These are phyloP conservation scores for Lachancea mirantina DNA, from an alignment of 805 yeast genomes.

Conservation along the genomic window DNA sequence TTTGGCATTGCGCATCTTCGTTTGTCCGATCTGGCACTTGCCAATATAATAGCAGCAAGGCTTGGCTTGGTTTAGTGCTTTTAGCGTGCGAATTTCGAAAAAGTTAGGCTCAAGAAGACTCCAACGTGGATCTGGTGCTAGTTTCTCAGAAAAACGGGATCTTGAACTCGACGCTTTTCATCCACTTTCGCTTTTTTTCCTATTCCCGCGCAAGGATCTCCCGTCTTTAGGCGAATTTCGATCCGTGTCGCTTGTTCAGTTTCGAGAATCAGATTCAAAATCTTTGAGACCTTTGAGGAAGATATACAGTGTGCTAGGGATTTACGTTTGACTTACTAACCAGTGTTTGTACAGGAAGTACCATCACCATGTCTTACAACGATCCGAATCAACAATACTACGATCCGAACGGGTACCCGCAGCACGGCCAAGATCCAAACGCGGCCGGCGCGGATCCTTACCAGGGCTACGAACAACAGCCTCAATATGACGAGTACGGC, in stretches of 20 bases:
- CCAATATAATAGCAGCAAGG: too few species aligned
- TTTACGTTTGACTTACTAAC: neutral
- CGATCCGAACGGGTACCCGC: constrained; percentile 15
- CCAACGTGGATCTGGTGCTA: too few species aligned
- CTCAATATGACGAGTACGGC: constrained; percentile 34
- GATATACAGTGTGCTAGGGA: neutral
- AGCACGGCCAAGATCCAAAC: constrained; percentile 10
- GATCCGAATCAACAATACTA: constrained; percentile 16
- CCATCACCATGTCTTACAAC: constrained; percentile 21
- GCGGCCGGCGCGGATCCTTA: constrained; percentile 8
- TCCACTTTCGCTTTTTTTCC: too few species aligned
- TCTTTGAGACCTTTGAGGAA: constrained; percentile 1
- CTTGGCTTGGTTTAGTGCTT: too few species aligned
- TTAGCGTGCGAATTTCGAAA: too few species aligned
- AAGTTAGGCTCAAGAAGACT: too few species aligned
- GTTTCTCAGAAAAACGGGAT: too few species aligned
- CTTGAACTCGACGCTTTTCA: too few species aligned
- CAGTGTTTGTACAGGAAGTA: constrained; percentile 1
- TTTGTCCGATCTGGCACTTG: constrained; percentile 2
- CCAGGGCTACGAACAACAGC: constrained; percentile 20
- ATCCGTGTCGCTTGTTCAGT: neutral
- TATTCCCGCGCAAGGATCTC: too few species aligned
- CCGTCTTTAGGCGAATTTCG: too few species aligned
- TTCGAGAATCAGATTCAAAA: neutral
- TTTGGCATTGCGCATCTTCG: too few species aligned